A percentile compares a stretch with the other conserved stretches of the same genome.
Conservation (phyloP, 495 filamentous ascomycete species). For the Bacidia gigantensis region DNA sequence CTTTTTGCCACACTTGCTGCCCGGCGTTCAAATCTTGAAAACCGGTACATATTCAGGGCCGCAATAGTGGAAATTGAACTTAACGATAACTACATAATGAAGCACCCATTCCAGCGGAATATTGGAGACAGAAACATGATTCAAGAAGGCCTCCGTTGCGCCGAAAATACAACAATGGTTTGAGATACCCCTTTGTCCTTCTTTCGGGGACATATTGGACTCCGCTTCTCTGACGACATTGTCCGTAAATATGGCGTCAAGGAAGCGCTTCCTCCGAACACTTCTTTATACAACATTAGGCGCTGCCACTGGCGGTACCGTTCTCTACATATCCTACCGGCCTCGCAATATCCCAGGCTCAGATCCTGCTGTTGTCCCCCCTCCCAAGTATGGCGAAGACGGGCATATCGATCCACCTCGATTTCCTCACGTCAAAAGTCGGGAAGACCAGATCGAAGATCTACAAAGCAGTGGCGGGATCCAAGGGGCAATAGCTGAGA, state of each 20-base stretch:
- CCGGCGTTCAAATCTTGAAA: no score
- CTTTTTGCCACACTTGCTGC: no score
- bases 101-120: no score
- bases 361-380: constrained; percentile 65
- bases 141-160: neutral
- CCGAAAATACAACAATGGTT: neutral
- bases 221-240: no score
- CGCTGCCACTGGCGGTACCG: constrained; percentile 42
- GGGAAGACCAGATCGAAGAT: constrained; percentile 43
- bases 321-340: constrained; percentile 66
- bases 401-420: constrained; percentile 67
- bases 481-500: neutral
- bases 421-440: constrained; percentile 64
- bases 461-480: constrained; percentile 26
- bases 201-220: no score
- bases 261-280: constrained; percentile 39
- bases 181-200: no score
- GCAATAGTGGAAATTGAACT: no score
- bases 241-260: constrained; percentile 7
- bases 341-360: constrained; percentile 77
- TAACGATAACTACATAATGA: no score
- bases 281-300: constrained; percentile 50
- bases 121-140: no score
- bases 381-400: constrained; percentile 63
- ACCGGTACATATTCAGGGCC: no score